Evolutionary conservation across 140 eudicot species (phyloP), one percentile per base, ranked within the genome.

Genomic region (Anethum foeniculum): DNA sequence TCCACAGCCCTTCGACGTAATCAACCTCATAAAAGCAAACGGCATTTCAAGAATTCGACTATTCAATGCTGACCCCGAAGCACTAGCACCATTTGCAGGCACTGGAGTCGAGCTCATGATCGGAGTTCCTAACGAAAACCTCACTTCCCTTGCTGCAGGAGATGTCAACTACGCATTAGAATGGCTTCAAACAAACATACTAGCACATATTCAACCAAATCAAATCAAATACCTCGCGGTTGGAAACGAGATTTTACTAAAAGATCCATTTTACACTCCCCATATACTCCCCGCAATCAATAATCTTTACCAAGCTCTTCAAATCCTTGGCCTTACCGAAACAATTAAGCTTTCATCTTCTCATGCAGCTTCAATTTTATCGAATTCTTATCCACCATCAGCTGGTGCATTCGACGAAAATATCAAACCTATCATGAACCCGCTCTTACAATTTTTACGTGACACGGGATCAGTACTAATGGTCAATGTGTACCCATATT

Each of bases 401-500:
- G 71, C 87, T 54, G 88, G 93, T 36, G 44, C 80, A 1, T 93
- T 89, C 51, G 85, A 85, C 56, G 86, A 88, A 41, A 80, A 79
- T 58, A 49, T 87, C 23, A 58, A 27, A 77, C 84, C 91, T 2
- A 75, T 79, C 25, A 47, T 90, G 60, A 78, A 38, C 79, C 91
- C 85, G 2, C 85, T 93, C 2, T 80, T 90, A 23, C 86, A 82
- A n/a, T 89, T 89, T 77, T 81, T 93, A 41, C 85, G 48, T 12
- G 88, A 90, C 48, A 87, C 88, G 0, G 82, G 86, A 13, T 90
- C 92, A n/a, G 94, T 93, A 14, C 82, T 93, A 60, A 88, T 89
- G 97, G 87, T 91, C 28, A 91, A 91, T 52, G 85, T 90, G 12
- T 91, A 91, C 86, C 94, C 97, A 3, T 91, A 78, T 62, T 89